These are phyloP conservation scores for Pseudisothecium myosuroides DNA, from an alignment of 225 moss, liverwort and hornwort genomes.

Conservation along the genomic window DNA sequence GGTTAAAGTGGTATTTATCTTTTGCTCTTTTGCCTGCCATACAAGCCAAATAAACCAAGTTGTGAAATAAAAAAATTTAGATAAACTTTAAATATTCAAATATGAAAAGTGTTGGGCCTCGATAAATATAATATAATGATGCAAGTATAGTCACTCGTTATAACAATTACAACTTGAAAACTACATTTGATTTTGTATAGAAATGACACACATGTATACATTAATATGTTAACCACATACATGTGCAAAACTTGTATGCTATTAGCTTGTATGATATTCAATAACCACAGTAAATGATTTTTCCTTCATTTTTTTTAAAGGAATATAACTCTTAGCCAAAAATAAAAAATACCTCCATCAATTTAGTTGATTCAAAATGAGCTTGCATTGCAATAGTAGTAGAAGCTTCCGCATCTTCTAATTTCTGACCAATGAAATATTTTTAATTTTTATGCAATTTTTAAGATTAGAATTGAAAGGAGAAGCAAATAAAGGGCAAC, in stretches of 20 bases:
- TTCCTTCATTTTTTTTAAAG: neutral
- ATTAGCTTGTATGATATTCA: neutral
- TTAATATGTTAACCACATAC: neutral
- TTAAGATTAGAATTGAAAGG: neutral
- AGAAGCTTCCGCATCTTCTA: neutral
- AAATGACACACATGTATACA: neutral
- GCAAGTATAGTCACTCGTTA: neutral
- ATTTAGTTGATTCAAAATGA: slow-evolving; percentile 13
- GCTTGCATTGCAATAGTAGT: neutral
- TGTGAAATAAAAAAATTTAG: too few species aligned
- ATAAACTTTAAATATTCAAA: too few species aligned
- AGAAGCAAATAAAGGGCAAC: neutral
- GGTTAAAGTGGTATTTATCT: neutral
- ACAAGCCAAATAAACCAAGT: neutral
- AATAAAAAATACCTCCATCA: neutral
- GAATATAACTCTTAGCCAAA: neutral
- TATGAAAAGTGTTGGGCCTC: neutral
- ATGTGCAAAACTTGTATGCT: neutral
- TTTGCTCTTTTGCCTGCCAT: slow-evolving; percentile 12
- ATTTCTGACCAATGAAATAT: neutral
- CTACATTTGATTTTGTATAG: neutral
- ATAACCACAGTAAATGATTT: neutral
- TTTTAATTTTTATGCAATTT: too few species aligned
- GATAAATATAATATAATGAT: neutral
- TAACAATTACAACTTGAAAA: neutral